Evolutionary conservation across 1,284 basidiomycete species (phyloP).

Genomic region (Peniophora sp.): DNA sequence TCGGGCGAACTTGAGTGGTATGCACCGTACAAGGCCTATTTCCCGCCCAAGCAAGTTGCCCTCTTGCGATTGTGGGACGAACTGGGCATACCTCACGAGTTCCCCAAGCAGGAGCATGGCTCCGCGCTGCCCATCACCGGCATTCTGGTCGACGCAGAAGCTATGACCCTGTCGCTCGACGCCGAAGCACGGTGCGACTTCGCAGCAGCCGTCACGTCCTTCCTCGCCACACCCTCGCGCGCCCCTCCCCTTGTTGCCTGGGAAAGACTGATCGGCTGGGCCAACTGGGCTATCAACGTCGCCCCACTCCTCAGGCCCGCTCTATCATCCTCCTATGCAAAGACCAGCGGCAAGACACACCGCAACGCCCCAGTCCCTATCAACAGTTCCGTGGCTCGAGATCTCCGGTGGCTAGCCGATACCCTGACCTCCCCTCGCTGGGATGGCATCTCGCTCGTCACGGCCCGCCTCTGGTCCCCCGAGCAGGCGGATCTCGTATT

Average conservation of each 20-base stretch:
- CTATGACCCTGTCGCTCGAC: slow-evolving; percentile 17
- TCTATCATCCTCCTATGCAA: slow-evolving; percentile 24
- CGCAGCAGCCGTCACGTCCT: slow-evolving; percentile 8
- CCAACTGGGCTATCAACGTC: slow-evolving; percentile 35
- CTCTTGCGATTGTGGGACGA: slow-evolving; percentile 29
- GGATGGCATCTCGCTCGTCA: slow-evolving; percentile 21
- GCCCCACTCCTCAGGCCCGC: slow-evolving; percentile 25
- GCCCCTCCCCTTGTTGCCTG: slow-evolving; percentile 18
- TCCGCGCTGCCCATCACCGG: slow-evolving; percentile 21
- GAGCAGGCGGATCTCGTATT: slow-evolving; percentile 15
- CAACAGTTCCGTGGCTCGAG: slow-evolving; percentile 17
- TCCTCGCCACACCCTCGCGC: slow-evolving; percentile 9
- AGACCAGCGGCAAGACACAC: slow-evolving; percentile 20
- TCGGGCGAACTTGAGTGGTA: slow-evolving; percentile 17
- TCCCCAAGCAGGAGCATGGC: slow-evolving; percentile 24
- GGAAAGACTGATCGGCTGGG: slow-evolving; percentile 23
- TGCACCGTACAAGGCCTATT: slow-evolving; percentile 16
- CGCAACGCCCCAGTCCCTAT: slow-evolving; percentile 17
- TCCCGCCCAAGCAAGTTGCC: slow-evolving; percentile 23
- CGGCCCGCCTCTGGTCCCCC: slow-evolving; percentile 17
- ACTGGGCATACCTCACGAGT: slow-evolving; percentile 22
- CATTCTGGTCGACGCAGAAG: slow-evolving; percentile 20
- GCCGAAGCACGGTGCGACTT: slow-evolving; percentile 9
- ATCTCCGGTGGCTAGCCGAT: slow-evolving; percentile 25
- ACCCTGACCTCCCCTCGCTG: slow-evolving; percentile 13